A percentile compares a stretch with the other conserved stretches of the same genome.
Evolutionary conservation across 192 early-diverging fungal species (phyloP).

Genomic region (Backusella mclennaniae): DNA sequence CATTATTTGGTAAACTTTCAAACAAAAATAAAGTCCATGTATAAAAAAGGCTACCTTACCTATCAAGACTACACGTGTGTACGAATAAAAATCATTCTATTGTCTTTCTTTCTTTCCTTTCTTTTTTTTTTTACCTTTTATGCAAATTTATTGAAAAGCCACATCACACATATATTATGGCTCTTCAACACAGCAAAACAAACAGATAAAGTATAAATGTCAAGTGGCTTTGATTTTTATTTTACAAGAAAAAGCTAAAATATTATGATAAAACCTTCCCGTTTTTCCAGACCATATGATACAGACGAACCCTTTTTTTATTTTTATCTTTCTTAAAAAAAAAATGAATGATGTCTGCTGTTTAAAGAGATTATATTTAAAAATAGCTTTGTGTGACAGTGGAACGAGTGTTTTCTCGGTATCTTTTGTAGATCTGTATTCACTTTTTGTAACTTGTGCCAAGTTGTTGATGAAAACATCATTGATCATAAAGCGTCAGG

Average conservation of each 20-base stretch:
- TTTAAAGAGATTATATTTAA: not conserved
- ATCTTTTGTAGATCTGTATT: slow-evolving; percentile 8
- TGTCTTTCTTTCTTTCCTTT: not conserved
- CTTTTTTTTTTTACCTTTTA: not conserved
- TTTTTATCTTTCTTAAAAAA: not conserved
- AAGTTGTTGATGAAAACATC: not conserved
- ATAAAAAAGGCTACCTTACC: not conserved
- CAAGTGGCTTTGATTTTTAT: not conserved
- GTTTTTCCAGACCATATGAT: not conserved
- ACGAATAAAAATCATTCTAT: not conserved
- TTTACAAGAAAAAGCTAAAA: not conserved
- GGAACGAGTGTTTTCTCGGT: not conserved
- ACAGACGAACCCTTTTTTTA: not conserved
- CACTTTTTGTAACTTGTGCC: not conserved
- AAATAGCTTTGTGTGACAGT: not conserved
- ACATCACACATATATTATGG: not conserved
- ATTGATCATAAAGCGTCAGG: not conserved
- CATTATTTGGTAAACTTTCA: not conserved
- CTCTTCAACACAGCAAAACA: not conserved
- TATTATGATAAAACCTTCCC: not conserved
- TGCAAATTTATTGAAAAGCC: not conserved
- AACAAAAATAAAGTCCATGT: not conserved
- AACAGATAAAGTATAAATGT: not conserved
- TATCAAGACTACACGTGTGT: not conserved
- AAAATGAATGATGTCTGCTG: not conserved